Base-by-base conservation (phyloP, 2,329 filamentous ascomycete genomes). In the Phialocephala subalpina region DNA sequence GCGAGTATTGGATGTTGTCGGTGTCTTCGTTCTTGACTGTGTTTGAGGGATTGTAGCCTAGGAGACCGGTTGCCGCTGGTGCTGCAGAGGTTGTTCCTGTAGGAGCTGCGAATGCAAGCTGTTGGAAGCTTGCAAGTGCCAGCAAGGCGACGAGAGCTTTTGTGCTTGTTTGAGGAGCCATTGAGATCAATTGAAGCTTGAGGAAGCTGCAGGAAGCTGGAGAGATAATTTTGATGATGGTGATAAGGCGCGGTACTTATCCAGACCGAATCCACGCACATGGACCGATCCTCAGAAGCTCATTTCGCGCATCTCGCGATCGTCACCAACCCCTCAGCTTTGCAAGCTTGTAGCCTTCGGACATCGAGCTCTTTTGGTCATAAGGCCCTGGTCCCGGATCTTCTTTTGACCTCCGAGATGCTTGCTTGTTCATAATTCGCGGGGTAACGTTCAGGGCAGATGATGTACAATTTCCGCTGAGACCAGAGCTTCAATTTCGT, bases 1-100 rank as follows among this genome's bases (percentile, higher is more conserved):
- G 78, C 42, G 82, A 74, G 59, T 79, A 82, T 3, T 77, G 70
- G 22, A 80, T 70, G 11, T 66, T 59, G 36, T 73, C 71, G 3
- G 79, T 80, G 35, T 78, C 71, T 59, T 78, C 72, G 12, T 75
- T 77, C 1, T 76, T 72, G 18, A 80, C 68, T 0, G 72, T 74
- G 60, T 80, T 78, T 6, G 73, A 73, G 3, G 79, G 65, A 18
- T 79, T 79, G 67, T 79, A 82, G 3, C 81, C 80, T 1, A 80
- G 69, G 3, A 82, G 75, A n/a, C 70, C 60, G 6, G 71, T 71
- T 52, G 74, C 68, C 25, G 52, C 42, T 36, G 67, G 52, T 8
- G 68, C 59, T 25, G 66, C 42, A 1, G 64, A 49, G 16, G 49
- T 20, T 18, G 66, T 70, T 12, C 73, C 72, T 29, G 73, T 72